phyloP scores from a whole-genome alignment of 148 eudicot genomes.

The Heliosperma pusillum region DNA sequence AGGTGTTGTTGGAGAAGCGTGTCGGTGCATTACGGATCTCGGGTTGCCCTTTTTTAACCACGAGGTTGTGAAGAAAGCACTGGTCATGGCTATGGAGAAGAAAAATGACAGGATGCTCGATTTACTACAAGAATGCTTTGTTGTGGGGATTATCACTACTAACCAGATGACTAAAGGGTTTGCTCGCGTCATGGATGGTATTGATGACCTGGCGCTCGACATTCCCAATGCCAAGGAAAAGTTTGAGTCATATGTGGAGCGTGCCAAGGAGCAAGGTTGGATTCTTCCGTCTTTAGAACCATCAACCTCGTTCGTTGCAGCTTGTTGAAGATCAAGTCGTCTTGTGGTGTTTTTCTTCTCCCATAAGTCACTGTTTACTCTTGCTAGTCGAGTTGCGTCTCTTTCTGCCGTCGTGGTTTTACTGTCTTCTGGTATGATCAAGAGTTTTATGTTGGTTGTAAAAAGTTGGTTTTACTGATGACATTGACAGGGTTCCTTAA shows the following conservation, averaged over 20 bases:
- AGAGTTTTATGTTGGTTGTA: constrained; percentile 29
- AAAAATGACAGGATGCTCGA: constrained; percentile 77
- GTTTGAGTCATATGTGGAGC: constrained; percentile 45
- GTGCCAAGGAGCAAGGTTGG: constrained; percentile 65
- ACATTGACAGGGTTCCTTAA: constrained; percentile 23
- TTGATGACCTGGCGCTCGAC: constrained; percentile 90
- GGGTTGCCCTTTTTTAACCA: constrained; percentile 94
- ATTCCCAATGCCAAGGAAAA: constrained; percentile 77
- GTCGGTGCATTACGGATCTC: constrained; percentile 82
- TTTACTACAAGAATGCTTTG: constrained; percentile 68
- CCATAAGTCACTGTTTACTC: too few relatives aligned
- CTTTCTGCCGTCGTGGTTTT: too few relatives aligned
- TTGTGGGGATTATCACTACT: constrained; percentile 76
- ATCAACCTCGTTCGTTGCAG: neutral
- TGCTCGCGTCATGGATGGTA: constrained; percentile 63
- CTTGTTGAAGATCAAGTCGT: too few relatives aligned
- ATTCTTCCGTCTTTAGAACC: constrained; percentile 19
- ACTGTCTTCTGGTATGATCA: neutral
- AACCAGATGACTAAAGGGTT: constrained; percentile 92
- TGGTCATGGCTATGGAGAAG: constrained; percentile 98
- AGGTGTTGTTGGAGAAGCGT: constrained; percentile 81
- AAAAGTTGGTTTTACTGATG: constrained; percentile 26
- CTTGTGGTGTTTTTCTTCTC: too few relatives aligned
- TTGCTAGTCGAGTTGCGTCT: too few relatives aligned
- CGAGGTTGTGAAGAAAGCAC: constrained; percentile 90